Conservation (phyloP, 1,284 basidiomycete species). For the Heterobasidion occidentale region DNA sequence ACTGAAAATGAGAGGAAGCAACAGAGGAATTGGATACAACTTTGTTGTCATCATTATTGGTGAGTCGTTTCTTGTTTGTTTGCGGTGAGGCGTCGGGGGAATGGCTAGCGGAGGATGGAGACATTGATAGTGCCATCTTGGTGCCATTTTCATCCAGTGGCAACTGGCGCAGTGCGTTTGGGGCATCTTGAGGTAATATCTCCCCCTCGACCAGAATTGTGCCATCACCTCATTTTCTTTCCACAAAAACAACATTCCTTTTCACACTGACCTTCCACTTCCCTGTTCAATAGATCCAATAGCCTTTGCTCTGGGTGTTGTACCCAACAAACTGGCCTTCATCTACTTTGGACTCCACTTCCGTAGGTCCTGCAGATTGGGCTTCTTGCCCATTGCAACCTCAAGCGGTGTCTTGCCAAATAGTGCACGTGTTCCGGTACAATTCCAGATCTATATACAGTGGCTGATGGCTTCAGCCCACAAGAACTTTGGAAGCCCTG, state of each 20-base stretch:
- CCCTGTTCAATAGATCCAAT: conserved; percentile 26
- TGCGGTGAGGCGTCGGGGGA: neutral
- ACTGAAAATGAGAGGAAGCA: neutral
- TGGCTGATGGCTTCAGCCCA: conserved; percentile 1
- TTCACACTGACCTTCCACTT: conserved; percentile 23
- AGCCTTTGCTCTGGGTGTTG: conserved; percentile 21
- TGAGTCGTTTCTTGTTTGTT: neutral
- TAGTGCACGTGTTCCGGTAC: conserved; percentile 18
- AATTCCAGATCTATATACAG: conserved; percentile 24
- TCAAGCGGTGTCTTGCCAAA: neutral
- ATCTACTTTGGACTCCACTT: conserved; percentile 11
- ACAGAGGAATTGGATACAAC: neutral
- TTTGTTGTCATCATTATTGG: neutral
- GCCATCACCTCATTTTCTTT: neutral
- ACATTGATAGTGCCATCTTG: neutral
- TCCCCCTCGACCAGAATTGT: neutral
- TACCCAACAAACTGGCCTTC: conserved; percentile 24
- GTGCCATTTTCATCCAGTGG: neutral
- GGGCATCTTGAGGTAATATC: neutral
- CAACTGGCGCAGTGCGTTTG: neutral
- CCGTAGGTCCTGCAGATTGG: conserved; percentile 1
- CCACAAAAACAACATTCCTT: conserved; percentile 16
- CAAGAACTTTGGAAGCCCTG: conserved; percentile 8
- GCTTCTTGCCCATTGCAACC: neutral
- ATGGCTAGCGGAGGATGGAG: neutral